Conservation (phyloP, 176 grass and related monocot genomes). For the Carex kokanica region DNA sequence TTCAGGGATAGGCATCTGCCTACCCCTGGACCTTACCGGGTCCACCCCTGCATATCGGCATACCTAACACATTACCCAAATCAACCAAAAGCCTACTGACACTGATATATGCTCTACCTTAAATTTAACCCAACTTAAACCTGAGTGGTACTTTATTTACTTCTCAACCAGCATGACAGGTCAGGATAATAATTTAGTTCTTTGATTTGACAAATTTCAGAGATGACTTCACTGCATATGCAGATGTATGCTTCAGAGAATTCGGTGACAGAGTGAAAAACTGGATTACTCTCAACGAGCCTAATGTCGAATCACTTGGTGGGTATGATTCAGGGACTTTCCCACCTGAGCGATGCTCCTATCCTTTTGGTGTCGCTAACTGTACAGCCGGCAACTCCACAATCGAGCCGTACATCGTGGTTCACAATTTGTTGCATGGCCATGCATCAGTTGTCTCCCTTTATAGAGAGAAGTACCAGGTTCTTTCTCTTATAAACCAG, state of each 20-base stretch:
- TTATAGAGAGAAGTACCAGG: conserved; percentile 73
- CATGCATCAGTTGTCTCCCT: conserved; percentile 59
- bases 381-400: conserved; percentile 61
- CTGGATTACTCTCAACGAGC: conserved; percentile 75
- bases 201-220: conserved; percentile 35
- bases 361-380: conserved; percentile 35
- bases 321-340: conserved; percentile 25
- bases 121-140: too few species aligned
- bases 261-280: conserved; percentile 69
- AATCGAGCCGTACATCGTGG: conserved; percentile 66
- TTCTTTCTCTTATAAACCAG: not conserved
- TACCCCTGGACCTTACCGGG: too few species aligned
- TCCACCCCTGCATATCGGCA: not conserved
- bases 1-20: too few species aligned
- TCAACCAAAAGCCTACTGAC: not conserved
- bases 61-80: not conserved
- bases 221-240: conserved; percentile 60
- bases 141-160: not conserved
- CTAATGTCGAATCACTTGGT: conserved; percentile 56
- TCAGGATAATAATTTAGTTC: not conserved
- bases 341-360: conserved; percentile 61
- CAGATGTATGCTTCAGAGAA: conserved; percentile 57
- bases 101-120: not conserved
- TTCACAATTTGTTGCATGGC: conserved; percentile 62
- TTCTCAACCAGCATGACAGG: not conserved